Evolutionary conservation across 495 filamentous ascomycete species (phyloP), one percentile per base, ranked within the genome.

Genomic region (Gamarada debralockiae): DNA sequence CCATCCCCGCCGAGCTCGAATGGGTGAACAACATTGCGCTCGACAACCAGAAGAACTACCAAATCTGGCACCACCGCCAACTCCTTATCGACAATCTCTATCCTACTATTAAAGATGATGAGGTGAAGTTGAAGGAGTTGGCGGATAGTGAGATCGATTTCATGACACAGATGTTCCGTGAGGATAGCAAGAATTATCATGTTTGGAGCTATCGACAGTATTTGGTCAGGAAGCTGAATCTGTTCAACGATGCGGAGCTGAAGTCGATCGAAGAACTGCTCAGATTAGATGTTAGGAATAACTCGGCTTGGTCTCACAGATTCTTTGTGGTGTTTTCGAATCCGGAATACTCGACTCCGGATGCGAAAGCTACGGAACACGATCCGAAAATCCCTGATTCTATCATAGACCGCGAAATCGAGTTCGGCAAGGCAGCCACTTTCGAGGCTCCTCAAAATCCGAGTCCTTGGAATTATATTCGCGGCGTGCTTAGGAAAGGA

Each of bases 61-160:
- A 98, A 67, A 97, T 97, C 64, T 97, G 93, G 93, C 90, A 96
- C 63, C 95, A 97, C 67, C 87, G 93, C 22, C 89, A 96, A 68
- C 76, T 90, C 31, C 71, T 98, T 17, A 78, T 96, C 64, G 78
- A 87, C 45, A 70, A 79, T 60, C 80, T 87, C 62, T 75, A 70
- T 65, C 75, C 81, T 2, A 69, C 68, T 2, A 70, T 85, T 39
- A 72, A 74, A 25, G 40, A 74, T 14, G 72, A 56, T 9, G 52
- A 64, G n/a, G 22, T 13, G 3, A 46, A 18, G 1, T 47, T 76
- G 4, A 55, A 65, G 3, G 47, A 41, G 3, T 63, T 82, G 27
- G 74, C 67, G 10, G 51, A 60, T 1, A 65, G 77, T 15, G 93
- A 98, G 71, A 65, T 70, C 23, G 72, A 74, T 33, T 98, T 98